Conservation (phyloP, 192 early-diverging fungal species). For the Mortierella claussenii region DNA sequence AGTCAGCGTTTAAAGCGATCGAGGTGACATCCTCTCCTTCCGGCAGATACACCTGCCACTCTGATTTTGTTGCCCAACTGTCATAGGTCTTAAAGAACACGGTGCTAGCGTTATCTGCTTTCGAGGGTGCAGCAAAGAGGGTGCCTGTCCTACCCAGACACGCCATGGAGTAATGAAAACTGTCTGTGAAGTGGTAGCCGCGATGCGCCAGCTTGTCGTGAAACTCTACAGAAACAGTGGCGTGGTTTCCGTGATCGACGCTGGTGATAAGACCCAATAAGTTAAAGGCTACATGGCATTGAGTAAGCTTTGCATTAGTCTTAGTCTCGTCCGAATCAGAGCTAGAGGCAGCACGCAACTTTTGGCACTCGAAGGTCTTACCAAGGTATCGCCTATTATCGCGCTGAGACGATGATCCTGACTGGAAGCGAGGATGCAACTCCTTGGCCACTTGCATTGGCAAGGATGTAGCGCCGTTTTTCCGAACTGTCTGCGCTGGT, state of each 20-base stretch:
- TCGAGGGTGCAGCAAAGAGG: slow-evolving; percentile 72
- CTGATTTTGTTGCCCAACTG: slow-evolving; percentile 73
- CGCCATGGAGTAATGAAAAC: slow-evolving; percentile 81
- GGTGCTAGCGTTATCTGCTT: slow-evolving; percentile 62
- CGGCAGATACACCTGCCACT: slow-evolving; percentile 82
- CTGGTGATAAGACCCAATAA: slow-evolving; percentile 82
- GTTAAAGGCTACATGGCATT: slow-evolving; percentile 75
- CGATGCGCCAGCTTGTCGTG: slow-evolving; percentile 84
- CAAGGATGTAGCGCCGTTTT: background rate
- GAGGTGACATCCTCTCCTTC: slow-evolving; percentile 75
- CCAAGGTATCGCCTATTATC: slow-evolving; percentile 68
- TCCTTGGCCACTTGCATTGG: slow-evolving; percentile 30
- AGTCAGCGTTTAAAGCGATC: slow-evolving; percentile 75
- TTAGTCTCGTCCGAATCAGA: too few relatives aligned
- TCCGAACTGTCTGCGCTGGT: background rate
- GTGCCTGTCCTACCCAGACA: slow-evolving; percentile 75
- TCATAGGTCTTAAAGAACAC: slow-evolving; percentile 80
- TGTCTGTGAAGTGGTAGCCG: slow-evolving; percentile 87
- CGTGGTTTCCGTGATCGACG: slow-evolving; percentile 75
- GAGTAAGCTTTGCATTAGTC: background rate
- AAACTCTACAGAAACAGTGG: slow-evolving; percentile 87
- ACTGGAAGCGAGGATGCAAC: slow-evolving; percentile 81
- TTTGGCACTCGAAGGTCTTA: too few relatives aligned
- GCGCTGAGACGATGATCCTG: slow-evolving; percentile 78
- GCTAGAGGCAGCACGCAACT: too few relatives aligned